Base-by-base conservation (phyloP, 352 stramenopile species). In the Sclerospora graminicola region DNA sequence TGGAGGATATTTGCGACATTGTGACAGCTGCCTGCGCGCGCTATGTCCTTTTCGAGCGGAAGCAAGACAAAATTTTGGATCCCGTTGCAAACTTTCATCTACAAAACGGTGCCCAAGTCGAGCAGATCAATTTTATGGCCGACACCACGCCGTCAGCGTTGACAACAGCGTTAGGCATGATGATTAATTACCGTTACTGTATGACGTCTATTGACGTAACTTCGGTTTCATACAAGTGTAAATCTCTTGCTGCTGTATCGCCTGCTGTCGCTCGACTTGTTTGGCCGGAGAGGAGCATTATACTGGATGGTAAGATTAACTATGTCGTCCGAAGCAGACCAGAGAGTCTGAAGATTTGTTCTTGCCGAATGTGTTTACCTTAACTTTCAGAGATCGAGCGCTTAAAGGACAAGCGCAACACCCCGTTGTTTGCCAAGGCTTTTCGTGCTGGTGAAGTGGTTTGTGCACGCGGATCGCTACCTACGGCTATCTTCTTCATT, bases 141-240 rank as follows among this genome's bases (percentile, higher is more conserved):
- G 76, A 92, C 45, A 64, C 61, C 11, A 82, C 75, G 2, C 47
- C 55, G 6, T 57, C 66, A 13, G 69, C 67, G 8, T 45, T 87
- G 24, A 41, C 45, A 11, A 64, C 41, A 6, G 66, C 73, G 15
- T 63, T 82, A 5, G 73, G 70, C 6, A 79, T 86, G 54, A 92
- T 92, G 80, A 84, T 92, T 60, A 92, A 92, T 52, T 92, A 92
- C 44, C 75, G 80, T 34, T 92, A 92, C 45, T 83, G 72, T 45
- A 89, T 92, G 73, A 85, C 62, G 4, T 84, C 71, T 21, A 77
- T 86, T 37, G 68, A 86, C 20, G 54, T 68, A 4, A 89, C 80
- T 9, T 89, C 77, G 2, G 63, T 82, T 6, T 88, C 76, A 21
- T 92, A 92, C 65, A 87, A 86, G 34, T 68, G 73, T 11, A 66